Evolutionary conservation across 2,329 filamentous ascomycete species (phyloP), one percentile per base, ranked within the genome.

Genomic region (Pezicula radicicola): DNA sequence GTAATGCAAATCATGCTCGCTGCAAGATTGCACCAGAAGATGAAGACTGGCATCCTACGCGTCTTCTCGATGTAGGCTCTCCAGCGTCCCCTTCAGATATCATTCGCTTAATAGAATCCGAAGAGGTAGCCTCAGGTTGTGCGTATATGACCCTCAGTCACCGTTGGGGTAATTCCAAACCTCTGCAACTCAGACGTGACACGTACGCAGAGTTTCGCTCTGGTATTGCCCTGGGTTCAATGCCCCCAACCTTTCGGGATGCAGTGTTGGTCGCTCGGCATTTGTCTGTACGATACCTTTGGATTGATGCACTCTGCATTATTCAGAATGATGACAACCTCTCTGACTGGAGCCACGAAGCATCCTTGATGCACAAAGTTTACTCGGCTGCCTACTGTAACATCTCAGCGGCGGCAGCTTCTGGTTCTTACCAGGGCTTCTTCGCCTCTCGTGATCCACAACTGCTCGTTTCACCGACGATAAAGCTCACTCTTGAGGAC

Each of bases 261-360:
- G 49, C 51, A 46, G 42, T 54, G 16, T 30, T 28, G 35, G 16
- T 54, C 15, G n/a, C 41, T 27, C 37, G 19, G 19, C 15, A 13
- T 15, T 25, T 54, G n/a, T 18, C 19, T 7, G 13, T 46, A 15
- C 39, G 39, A 18, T 52, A 54, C 21, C 42, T 54, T 40, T 54
- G 51, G 51, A 54, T 54, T 36, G 49, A 52, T 36, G 19, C 27
- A 27, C 41, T 54, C 13, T 54, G 51, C 28, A 54, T 54, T 25
- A 46, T 54, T 21, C 51, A 54, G 36, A 46, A 30, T 30, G 18
- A 46, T 9, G 52, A 54, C 33, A 18, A 48, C 30, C 28, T 28
- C 10, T 25, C 21, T 13, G 52, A 54, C 39, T 54, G 52, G 52
- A 30, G 30, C 8, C 25, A 21, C 16, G 50, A 54, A 49, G 27